Base-by-base conservation (phyloP, 2,329 filamentous ascomycete genomes). In the Verticillium longisporum region DNA sequence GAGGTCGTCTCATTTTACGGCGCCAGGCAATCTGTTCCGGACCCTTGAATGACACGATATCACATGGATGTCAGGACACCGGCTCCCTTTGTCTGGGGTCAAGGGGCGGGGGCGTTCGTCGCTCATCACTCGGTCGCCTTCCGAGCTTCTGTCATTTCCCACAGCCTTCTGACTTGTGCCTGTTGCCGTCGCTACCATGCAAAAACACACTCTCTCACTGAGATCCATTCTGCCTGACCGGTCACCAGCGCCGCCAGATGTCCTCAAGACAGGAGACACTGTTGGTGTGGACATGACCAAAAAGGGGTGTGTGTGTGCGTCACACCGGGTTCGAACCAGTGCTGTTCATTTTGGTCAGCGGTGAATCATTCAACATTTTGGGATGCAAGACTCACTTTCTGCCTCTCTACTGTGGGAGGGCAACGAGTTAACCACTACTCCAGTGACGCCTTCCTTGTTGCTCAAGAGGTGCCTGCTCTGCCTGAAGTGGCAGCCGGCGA, bases 341-440 rank as follows among this genome's bases (percentile, higher is more conserved):
- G 60, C 56, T 63, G 18, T 58, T 55, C 13, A 10, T 2, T 10
- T 54, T 21, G 33, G 55, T 33, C 6, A 57, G n/a, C 18, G 5
- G 33, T 55, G 32, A 33, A 50, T 60, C 41, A 50, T 50, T 26
- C 45, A 18, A 14, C 26, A 21, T 15, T 33, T 13, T 5, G 56
- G 56, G 34, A 4, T n/a, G 37, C 18, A 37, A 60, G 53, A 61
- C 57, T 50, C 32, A 61, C 55, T 65, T 56, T 58, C 58, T 59
- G 61, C 56, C 55, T 63, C 7, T 61, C 41, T 26, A 33, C 45
- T 6, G 34, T 60, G 61, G 62, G 59, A 65, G 55, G 61, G 62
- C 62, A 64, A 60, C 34, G 59, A 64, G 59, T 61, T 64, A 54
- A 63, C 58, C 60, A 62, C 62, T 61, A 59, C 60, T 63, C 60